Evolutionary conservation across 208 protist species (phyloP).

Genomic region (Wallacemonas sp.): DNA sequence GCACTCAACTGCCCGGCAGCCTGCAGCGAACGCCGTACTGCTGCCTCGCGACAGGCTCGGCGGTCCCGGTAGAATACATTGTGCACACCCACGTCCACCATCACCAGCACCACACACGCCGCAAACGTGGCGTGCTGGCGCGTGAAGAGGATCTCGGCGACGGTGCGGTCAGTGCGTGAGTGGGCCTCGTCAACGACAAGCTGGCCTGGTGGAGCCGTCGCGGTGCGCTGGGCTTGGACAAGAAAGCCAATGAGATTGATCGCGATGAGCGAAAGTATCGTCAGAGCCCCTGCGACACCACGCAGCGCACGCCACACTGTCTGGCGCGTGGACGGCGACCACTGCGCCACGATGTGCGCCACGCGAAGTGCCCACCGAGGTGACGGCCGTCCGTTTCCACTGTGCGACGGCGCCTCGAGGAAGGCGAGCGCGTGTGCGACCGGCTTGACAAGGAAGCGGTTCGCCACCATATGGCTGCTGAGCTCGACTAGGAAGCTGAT

Average conservation of each 20-base stretch:
- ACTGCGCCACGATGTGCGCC: not conserved
- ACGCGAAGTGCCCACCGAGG: not conserved
- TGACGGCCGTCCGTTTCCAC: not conserved
- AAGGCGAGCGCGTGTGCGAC: conserved; percentile 23
- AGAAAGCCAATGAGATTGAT: conserved; percentile 62
- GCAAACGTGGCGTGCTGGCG: not conserved
- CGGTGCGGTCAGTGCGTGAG: not conserved
- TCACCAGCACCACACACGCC: conserved; percentile 5
- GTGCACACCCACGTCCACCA: conserved; percentile 3
- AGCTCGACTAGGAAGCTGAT: conserved; percentile 59
- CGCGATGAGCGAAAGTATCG: conserved; percentile 40
- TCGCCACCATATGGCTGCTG: conserved; percentile 23
- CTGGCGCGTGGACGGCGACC: not conserved
- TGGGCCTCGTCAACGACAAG: not conserved
- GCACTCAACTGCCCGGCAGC: not conserved
- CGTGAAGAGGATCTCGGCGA: conserved; percentile 6
- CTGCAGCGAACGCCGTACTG: not conserved
- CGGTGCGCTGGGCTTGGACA: not conserved
- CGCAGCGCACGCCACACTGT: not conserved
- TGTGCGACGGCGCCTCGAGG: not conserved
- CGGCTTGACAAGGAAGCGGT: conserved; percentile 1
- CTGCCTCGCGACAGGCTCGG: not conserved
- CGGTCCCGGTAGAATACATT: conserved; percentile 1
- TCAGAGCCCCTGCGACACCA: conserved; percentile 20
- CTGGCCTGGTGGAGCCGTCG: not conserved